Evolutionary conservation across 2,329 filamentous ascomycete species (phyloP), one percentile per base, ranked within the genome.

Genomic region (Dichotomopilus funicola): DNA sequence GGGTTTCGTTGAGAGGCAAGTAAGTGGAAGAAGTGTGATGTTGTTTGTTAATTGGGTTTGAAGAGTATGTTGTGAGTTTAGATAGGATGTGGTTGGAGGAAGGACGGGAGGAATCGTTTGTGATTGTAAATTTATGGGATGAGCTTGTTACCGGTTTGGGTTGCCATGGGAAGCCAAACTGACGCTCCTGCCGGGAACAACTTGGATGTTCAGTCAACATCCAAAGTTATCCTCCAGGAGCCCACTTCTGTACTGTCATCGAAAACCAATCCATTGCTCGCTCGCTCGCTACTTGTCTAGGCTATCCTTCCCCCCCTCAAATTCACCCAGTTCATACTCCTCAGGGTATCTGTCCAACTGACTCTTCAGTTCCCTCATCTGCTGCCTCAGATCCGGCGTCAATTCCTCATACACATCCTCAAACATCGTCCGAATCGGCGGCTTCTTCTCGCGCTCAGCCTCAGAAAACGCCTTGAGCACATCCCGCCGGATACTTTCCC

Each of bases 321-420:
- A 72, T 6, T 68, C 63, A 2, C 60, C 63, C 1, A 69, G 68
- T 70, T 97, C 91, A 71, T 99, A 99, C 75, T 99, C 94, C 38
- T 88, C 84, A 0, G 92, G 91, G 73, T 97, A 99, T 64, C 80
- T 85, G 63, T 92, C 83, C 50, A 99, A 68, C 51, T 96, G 79
- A n/a, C 82, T 79, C 67, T 77, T 88, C 65, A 97, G 75, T 72
- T 91, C 66, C 61, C 73, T 72, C 75, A 89, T 91, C 76, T 99
- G 94, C 43, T 74, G 78, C 68, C 77, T 80, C 58, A 71, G 59
- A 33, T 71, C 69, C 7, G 70, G 70, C 0, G 91, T 96, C 63
- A 96, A 64, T 46, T 90, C 82, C 69, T 94, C 90, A 71, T 96
- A 99, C 1, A 97, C 81, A 70, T 94, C 94, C 63, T 88, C 84